Base-by-base conservation (phyloP, 73 alveolate species). In the Breviolum minutum region DNA sequence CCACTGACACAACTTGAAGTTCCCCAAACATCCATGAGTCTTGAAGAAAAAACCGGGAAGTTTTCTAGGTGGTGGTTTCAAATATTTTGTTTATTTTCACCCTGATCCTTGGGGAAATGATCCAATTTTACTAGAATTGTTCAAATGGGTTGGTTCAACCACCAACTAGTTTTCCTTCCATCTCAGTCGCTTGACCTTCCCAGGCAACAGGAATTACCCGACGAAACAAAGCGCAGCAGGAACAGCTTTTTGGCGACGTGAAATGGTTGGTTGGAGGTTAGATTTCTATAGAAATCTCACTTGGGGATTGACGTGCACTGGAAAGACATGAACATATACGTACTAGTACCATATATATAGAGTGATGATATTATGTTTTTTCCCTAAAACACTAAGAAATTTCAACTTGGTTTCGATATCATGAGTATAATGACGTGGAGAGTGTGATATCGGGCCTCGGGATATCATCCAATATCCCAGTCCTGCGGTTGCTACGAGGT, bases 201-300 rank as follows among this genome's bases (percentile, higher is more conserved):
- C 9, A 79, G 87, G 87, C 87, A 79, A 27, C 20, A 27, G 85
- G 87, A 3, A 79, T 79, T 66, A 14, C 87, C 13, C 63, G 87
- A 32, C 87, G 87, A 29, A 79, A 79, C 87, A 79, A 79, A 32
- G 87, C 66, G 16, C 87, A 79, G 66, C 87, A 79, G 20, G 87
- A 79, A 27, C 87, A 79, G 87, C 19, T 76, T 24, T 20, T 24
- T n/a, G 81, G 13, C 5, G n/a, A n/a, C n/a, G n/a, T 30, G 13
- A 17, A 30, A 71, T 22, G 19, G 81, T n/a, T n/a, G n/a, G n/a
- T n/a, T n/a, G n/a, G 81, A 17, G 81, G n/a, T 17, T 11, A 1
- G 81, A n/a, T n/a, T n/a, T n/a, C n/a, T n/a, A n/a, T 30, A 71
- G 30, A 8, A 13, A 8, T 71, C 81, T 8, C 19, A 30, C 19